Conservation (phyloP, 306 rosid species). For the Casuarina equisetifolia region DNA sequence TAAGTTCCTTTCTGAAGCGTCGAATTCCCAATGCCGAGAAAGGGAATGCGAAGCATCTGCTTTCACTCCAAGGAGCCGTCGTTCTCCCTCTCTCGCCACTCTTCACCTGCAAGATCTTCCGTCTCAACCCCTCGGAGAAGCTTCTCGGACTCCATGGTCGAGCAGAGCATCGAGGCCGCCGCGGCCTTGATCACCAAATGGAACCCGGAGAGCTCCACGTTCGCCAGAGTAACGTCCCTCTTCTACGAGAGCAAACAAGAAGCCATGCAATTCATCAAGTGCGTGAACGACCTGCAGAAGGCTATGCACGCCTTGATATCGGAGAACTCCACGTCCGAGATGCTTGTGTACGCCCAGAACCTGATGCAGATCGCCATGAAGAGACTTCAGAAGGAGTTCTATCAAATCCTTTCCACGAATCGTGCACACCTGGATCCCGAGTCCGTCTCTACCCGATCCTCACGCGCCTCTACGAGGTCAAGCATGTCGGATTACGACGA, state of each 20-base stretch:
- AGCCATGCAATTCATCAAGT: slow-evolving; percentile 51
- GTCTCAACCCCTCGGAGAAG: slow-evolving; percentile 25
- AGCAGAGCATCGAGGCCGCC: slow-evolving; percentile 43
- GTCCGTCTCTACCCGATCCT: slow-evolving; percentile 54
- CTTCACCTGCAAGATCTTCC: slow-evolving; percentile 34
- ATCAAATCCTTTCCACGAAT: slow-evolving; percentile 66
- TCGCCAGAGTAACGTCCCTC: slow-evolving; percentile 64
- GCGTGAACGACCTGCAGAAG: slow-evolving; percentile 59
- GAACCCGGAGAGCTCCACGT: slow-evolving; percentile 57
- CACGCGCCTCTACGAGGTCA: slow-evolving; percentile 47
- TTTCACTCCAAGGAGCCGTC: slow-evolving; percentile 45
- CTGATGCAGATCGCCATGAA: slow-evolving; percentile 80
- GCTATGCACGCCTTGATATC: slow-evolving; percentile 57
- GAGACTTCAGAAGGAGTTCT: slow-evolving; percentile 66
- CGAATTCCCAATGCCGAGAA: slow-evolving; percentile 37
- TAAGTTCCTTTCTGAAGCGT: too few species aligned
- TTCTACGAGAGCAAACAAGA: slow-evolving; percentile 56
- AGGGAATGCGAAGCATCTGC: slow-evolving; percentile 55
- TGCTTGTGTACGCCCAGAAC: slow-evolving; percentile 42
- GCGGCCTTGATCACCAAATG: slow-evolving; percentile 51
- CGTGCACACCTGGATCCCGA: slow-evolving; percentile 54
- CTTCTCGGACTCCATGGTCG: slow-evolving; percentile 31
- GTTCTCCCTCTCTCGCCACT: slow-evolving; percentile 15
- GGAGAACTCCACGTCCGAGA: slow-evolving; percentile 38
- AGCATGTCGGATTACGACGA: slow-evolving; percentile 37